Evolutionary conservation across 1,284 basidiomycete genomes (phyloP).

Genomic region (Apiotrichum gracile): DNA sequence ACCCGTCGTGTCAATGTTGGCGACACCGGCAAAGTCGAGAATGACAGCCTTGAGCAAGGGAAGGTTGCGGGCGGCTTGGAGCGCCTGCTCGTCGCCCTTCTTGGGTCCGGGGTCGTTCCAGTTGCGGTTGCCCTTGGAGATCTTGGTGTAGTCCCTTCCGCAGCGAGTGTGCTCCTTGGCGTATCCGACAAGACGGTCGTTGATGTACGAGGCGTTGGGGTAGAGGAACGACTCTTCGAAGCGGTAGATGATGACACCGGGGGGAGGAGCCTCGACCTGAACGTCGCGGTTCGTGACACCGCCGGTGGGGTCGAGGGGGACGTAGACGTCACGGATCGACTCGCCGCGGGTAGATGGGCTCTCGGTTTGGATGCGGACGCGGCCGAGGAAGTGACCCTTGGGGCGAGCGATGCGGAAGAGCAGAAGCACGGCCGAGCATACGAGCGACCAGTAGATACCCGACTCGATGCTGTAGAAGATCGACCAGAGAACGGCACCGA

Average conservation of each 20-base stretch:
- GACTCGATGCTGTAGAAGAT: slow-evolving; percentile 85
- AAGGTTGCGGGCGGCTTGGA: slow-evolving; percentile 57
- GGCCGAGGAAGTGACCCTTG: slow-evolving; percentile 85
- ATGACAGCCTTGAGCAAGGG: slow-evolving; percentile 78
- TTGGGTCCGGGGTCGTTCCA: slow-evolving; percentile 91
- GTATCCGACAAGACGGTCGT: slow-evolving; percentile 70
- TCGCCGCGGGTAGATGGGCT: slow-evolving; percentile 43
- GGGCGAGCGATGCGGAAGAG: slow-evolving; percentile 87
- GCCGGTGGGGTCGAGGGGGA: slow-evolving; percentile 58
- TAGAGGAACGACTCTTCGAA: slow-evolving; percentile 92
- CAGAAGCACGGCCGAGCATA: slow-evolving; percentile 72
- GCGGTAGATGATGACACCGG: slow-evolving; percentile 86
- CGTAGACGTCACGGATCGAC: slow-evolving; percentile 57
- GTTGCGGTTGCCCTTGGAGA: slow-evolving; percentile 66
- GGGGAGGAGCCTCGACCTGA: slow-evolving; percentile 68
- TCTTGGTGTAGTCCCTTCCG: slow-evolving; percentile 63
- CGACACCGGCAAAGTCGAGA: slow-evolving; percentile 79
- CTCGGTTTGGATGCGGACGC: slow-evolving; percentile 54
- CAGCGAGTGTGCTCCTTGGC: slow-evolving; percentile 72
- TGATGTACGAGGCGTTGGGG: slow-evolving; percentile 79
- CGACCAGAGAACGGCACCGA: slow-evolving; percentile 74
- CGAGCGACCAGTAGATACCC: slow-evolving; percentile 89
- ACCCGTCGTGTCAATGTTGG: slow-evolving; percentile 62
- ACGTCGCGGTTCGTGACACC: slow-evolving; percentile 65
- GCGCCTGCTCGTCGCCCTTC: slow-evolving; percentile 50